These are phyloP conservation scores for Naganishia onofrii DNA, from an alignment of 768 basidiomycete species.

Conservation along the genomic window DNA sequence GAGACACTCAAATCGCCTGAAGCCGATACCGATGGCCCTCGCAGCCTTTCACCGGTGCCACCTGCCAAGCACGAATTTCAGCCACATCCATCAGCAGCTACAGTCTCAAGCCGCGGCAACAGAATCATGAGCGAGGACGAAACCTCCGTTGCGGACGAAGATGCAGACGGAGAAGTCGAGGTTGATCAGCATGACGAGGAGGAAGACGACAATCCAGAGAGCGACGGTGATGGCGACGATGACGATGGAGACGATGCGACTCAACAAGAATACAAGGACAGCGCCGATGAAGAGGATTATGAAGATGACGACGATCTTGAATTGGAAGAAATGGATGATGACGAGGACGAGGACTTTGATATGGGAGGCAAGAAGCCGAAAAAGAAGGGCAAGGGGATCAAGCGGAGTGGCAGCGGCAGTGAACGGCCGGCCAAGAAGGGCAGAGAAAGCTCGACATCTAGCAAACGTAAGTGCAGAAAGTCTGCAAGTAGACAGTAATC, in stretches of 20 bases:
- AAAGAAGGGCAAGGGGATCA: conserved; percentile 11
- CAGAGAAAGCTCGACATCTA: background rate
- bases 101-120: background rate
- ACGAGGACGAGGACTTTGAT: conserved; percentile 31
- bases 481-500: background rate
- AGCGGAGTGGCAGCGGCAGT: background rate
- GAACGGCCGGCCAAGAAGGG: conserved; percentile 8
- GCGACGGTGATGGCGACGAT: conserved; percentile 15
- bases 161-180: conserved; percentile 16
- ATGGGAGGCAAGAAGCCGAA: conserved; percentile 20
- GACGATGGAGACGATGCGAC: conserved; percentile 17
- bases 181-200: conserved; percentile 14
- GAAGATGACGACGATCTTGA: conserved; percentile 29
- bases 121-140: conserved; percentile 21
- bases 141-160: background rate
- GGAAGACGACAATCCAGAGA: conserved; percentile 5
- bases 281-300: conserved; percentile 22
- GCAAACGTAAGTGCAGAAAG: background rate
- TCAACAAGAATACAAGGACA: conserved; percentile 10
- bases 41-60: conserved; percentile 14
- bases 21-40: background rate
- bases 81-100: background rate
- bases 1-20: background rate
- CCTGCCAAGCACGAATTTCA: conserved; percentile 9
- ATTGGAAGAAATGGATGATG: conserved; percentile 33